These are phyloP conservation scores for Candida ulmi DNA, from an alignment of 805 yeast species.

Conservation along the genomic window DNA sequence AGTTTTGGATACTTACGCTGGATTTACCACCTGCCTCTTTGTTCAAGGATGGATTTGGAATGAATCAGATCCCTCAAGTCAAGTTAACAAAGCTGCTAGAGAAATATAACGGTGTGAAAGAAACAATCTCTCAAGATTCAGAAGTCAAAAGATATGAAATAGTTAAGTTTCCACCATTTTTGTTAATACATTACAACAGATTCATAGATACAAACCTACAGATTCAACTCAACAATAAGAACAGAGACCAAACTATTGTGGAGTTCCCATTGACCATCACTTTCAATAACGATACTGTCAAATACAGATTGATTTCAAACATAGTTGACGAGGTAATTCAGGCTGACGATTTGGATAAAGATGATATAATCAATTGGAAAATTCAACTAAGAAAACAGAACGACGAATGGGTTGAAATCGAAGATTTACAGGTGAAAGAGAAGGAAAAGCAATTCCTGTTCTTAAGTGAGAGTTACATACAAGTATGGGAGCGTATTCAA, in stretches of 20 bases:
- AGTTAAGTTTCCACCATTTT: constrained; percentile 41
- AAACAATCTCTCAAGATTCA: constrained; percentile 29
- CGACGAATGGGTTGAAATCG: constrained; percentile 53
- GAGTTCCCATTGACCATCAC: constrained; percentile 42
- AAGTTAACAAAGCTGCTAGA: constrained; percentile 37
- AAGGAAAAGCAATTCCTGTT: constrained; percentile 56
- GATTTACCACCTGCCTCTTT: constrained; percentile 54
- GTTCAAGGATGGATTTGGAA: constrained; percentile 43
- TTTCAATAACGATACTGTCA: constrained; percentile 17
- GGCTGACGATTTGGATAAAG: constrained; percentile 20
- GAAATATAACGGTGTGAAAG: constrained; percentile 31
- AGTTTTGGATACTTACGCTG: constrained; percentile 53
- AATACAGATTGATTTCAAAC: constrained; percentile 45
- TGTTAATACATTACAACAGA: constrained; percentile 56
- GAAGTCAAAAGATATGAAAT: constrained; percentile 35
- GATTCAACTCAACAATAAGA: constrained; percentile 29
- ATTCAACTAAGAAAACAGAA: constrained; percentile 40
- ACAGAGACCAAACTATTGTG: constrained; percentile 57
- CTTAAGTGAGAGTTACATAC: constrained; percentile 56
- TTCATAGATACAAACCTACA: constrained; percentile 32
- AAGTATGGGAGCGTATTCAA: constrained; percentile 50
- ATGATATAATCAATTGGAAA: constrained; percentile 37
- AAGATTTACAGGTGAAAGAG: constrained; percentile 40
- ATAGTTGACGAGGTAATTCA: constrained; percentile 30
- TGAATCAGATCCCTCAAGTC: constrained; percentile 48